phyloP scores from a whole-genome alignment of 176 grass and related monocot species.

The Musa acuminata region DNA sequence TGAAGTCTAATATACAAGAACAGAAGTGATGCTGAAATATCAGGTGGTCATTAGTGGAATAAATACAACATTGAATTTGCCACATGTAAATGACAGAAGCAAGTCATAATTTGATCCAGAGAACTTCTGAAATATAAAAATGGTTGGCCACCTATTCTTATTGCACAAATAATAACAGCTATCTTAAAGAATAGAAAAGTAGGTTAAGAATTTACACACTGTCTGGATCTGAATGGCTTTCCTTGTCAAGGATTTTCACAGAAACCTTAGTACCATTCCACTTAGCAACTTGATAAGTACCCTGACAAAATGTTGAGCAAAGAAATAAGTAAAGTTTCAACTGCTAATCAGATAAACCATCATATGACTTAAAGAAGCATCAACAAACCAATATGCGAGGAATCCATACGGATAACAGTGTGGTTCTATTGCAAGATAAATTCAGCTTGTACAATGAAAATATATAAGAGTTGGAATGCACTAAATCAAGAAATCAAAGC shows the following conservation, averaged over 20 bases:
- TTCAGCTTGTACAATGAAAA: neutral
- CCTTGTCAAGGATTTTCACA: slow-evolving; percentile 86
- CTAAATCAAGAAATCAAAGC: neutral
- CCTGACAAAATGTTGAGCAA: slow-evolving; percentile 36
- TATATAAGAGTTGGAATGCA: neutral
- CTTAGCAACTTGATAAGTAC: slow-evolving; percentile 72
- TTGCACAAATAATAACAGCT: neutral
- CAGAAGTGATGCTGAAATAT: neutral
- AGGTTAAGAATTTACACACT: slow-evolving; percentile 37
- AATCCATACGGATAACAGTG: neutral
- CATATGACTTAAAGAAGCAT: too few species aligned
- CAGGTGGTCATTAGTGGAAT: neutral
- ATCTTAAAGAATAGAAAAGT: neutral
- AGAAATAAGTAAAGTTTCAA: neutral
- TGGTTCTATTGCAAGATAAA: neutral
- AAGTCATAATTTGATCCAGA: neutral
- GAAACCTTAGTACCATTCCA: slow-evolving; percentile 90
- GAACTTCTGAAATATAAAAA: neutral
- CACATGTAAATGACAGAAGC: neutral
- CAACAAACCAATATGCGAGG: too few species aligned
- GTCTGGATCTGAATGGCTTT: slow-evolving; percentile 55
- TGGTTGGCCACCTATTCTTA: neutral
- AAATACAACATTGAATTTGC: neutral
- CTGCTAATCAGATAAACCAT: neutral
- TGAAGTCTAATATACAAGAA: neutral